phyloP scores from a whole-genome alignment of 2,329 filamentous ascomycete species.

The Aspergillus sp. region DNA sequence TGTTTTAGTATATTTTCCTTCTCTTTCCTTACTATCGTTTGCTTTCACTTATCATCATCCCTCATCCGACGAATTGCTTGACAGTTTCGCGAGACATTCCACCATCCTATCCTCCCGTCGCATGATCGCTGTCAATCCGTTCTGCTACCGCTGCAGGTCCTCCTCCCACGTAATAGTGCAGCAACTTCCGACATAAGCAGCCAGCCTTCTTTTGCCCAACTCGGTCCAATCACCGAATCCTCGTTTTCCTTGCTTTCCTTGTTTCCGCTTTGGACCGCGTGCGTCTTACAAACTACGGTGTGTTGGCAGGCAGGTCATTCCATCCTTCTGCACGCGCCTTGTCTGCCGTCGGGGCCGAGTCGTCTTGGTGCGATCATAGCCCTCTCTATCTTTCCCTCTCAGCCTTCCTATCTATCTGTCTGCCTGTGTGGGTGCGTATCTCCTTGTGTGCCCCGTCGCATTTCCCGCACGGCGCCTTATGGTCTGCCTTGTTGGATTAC shows the following conservation, averaged over 20 bases:
- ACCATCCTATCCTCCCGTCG: neutral
- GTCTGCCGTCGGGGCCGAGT: slow-evolving; percentile 21
- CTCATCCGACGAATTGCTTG: neutral
- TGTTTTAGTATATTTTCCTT: neutral
- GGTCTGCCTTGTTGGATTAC: neutral
- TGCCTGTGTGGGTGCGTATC: neutral
- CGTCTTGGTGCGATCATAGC: slow-evolving; percentile 2
- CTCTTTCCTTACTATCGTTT: neutral
- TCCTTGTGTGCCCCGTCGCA: slow-evolving; percentile 9
- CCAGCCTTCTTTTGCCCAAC: slow-evolving; percentile 12
- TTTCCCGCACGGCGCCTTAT: slow-evolving; percentile 5
- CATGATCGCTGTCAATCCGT: neutral
- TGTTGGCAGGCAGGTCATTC: slow-evolving; percentile 30
- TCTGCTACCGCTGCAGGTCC: slow-evolving; percentile 19
- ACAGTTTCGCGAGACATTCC: neutral
- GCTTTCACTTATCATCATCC: neutral
- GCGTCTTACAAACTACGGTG: slow-evolving; percentile 20
- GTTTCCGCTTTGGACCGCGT: slow-evolving; percentile 29
- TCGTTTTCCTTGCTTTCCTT: slow-evolving; percentile 9
- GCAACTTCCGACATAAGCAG: slow-evolving; percentile 21
- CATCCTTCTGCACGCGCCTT: slow-evolving; percentile 24
- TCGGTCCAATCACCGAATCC: slow-evolving; percentile 25
- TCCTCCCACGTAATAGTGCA: slow-evolving; percentile 31
- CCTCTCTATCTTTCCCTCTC: neutral
- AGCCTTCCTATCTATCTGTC: neutral